A percentile compares a stretch with the other conserved stretches of the same genome.
Conservation (phyloP, 345 rosid species). For the Arabis hirsuta region DNA sequence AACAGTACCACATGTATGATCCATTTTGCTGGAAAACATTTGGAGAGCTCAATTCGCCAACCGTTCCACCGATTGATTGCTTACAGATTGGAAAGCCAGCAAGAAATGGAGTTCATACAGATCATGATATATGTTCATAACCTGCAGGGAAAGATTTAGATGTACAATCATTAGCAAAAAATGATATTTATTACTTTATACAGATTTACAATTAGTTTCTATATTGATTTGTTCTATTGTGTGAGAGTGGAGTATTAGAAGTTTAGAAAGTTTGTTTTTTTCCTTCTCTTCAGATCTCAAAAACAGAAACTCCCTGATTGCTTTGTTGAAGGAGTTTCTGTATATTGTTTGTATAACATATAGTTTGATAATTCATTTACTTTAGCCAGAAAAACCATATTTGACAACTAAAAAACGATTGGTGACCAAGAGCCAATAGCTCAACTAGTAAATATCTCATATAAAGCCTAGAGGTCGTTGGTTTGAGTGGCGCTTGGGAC, state of each 20-base stretch:
- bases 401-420: too few species aligned
- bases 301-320: constrained; percentile 6
- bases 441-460: too few species aligned
- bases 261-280: neutral
- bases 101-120: constrained; percentile 64
- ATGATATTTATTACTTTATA: neutral
- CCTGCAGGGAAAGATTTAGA: constrained; percentile 26
- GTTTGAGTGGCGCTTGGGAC: too few species aligned
- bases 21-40: constrained; percentile 97
- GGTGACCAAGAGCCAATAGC: neutral
- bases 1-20: constrained; percentile 68
- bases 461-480: too few species aligned
- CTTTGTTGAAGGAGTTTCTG: constrained; percentile 26
- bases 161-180: constrained; percentile 33
- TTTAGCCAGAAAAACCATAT: too few species aligned
- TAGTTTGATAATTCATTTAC: neutral
- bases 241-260: constrained; percentile 20
- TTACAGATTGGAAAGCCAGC: constrained; percentile 87
- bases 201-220: constrained; percentile 10
- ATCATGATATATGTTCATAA: constrained; percentile 65
- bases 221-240: neutral
- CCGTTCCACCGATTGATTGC: constrained; percentile 84
- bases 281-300: neutral
- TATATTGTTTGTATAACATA: constrained; percentile 23
- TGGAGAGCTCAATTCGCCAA: constrained; percentile 78